Evolutionary conservation across 2,329 filamentous ascomycete genomes (phyloP).

Genomic region (Huntiella moniliformis): DNA sequence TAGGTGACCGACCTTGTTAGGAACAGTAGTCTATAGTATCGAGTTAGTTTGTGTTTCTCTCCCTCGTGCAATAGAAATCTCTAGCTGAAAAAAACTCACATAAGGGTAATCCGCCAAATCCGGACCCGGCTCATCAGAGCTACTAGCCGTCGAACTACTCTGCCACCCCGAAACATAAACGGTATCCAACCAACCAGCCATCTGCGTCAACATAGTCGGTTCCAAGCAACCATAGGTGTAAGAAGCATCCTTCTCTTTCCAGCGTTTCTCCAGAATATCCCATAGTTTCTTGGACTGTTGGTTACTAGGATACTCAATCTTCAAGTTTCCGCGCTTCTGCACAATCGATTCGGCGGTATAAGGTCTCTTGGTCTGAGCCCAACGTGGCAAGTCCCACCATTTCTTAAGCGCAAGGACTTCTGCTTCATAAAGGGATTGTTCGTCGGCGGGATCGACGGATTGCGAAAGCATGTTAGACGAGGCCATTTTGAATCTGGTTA

Average conservation of each 20-base stretch:
- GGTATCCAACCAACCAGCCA: slow-evolving; percentile 97
- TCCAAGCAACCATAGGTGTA: slow-evolving; percentile 96
- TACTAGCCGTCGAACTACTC: slow-evolving; percentile 86
- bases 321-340: slow-evolving; percentile 78
- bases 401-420: slow-evolving; percentile 80
- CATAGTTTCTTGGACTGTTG: slow-evolving; percentile 84
- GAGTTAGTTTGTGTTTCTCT: background rate
- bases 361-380: slow-evolving; percentile 78
- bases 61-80: background rate
- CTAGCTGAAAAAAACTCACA: slow-evolving; percentile 27
- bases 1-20: slow-evolving; percentile 92
- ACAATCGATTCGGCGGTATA: slow-evolving; percentile 97
- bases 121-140: slow-evolving; percentile 87
- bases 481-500: slow-evolving; percentile 25
- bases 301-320: slow-evolving; percentile 84
- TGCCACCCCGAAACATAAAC: slow-evolving; percentile 99
- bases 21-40: slow-evolving; percentile 65
- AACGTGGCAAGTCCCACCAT: slow-evolving; percentile 88
- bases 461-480: slow-evolving; percentile 42
- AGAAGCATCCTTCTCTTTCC: slow-evolving; percentile 56
- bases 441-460: slow-evolving; percentile 34
- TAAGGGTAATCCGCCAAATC: slow-evolving; percentile 97
- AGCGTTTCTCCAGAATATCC: slow-evolving; percentile 71
- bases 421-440: slow-evolving; percentile 52
- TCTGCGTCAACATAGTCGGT: slow-evolving; percentile 96